Evolutionary conservation across 768 basidiomycete genomes (phyloP).

Genomic region (Gloeostereum incarnatum): DNA sequence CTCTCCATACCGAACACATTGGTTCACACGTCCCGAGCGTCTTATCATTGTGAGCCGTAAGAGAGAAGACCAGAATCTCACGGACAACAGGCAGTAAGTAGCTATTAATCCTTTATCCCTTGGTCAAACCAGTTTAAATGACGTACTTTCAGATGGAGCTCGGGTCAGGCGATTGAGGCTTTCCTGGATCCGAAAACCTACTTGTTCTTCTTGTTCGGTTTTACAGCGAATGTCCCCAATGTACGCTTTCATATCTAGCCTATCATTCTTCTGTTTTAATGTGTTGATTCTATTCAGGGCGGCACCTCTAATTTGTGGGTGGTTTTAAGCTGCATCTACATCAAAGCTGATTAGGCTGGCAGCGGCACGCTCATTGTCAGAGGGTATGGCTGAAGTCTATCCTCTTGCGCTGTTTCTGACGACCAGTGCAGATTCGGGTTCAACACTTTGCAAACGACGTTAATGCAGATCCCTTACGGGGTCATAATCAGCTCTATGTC

Average conservation of each 20-base stretch:
- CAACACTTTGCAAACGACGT: constrained; percentile 16
- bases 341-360: background rate
- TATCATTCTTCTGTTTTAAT: background rate
- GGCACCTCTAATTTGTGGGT: constrained; percentile 18
- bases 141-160: constrained; percentile 14
- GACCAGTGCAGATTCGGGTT: constrained; percentile 15
- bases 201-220: constrained; percentile 20
- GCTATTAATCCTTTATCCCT: background rate
- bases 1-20: constrained; percentile 20
- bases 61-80: constrained; percentile 15
- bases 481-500: constrained; percentile 13
- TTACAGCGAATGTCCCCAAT: constrained; percentile 16
- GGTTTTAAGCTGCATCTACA: background rate
- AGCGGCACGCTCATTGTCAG: constrained; percentile 16
- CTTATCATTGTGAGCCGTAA: constrained; percentile 24
- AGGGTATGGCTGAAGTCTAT: constrained; percentile 8
- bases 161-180: constrained; percentile 15
- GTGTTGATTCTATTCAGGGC: constrained; percentile 8
- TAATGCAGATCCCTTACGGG: constrained; percentile 17
- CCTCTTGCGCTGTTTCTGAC: background rate
- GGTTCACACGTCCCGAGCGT: constrained; percentile 21
- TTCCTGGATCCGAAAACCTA: constrained; percentile 23
- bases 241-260: constrained; percentile 4
- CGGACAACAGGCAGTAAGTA: constrained; percentile 16
- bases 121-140: too few relatives aligned